Base-by-base conservation (phyloP, 805 yeast genomes). In the Pichia rugopelliculosa region DNA sequence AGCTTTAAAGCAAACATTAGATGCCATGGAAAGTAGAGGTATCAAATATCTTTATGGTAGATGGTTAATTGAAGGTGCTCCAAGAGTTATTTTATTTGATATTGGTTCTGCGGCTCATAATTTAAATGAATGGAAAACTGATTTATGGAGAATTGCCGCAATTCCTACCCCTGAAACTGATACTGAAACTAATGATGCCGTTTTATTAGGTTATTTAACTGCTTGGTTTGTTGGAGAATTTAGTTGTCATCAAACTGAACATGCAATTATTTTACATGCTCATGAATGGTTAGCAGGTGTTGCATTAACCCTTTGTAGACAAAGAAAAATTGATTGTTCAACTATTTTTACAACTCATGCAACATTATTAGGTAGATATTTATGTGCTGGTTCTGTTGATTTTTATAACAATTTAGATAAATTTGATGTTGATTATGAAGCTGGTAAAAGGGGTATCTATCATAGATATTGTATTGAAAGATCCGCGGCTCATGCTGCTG, bases 241-340 rank as follows among this genome's bases (percentile, higher is more conserved):
- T 62, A 87, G 87, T n/a, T 80, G 74, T 61, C 80, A 82, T 59
- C 96, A 93, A 65, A 76, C 80, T 22, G 84, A 84, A 45, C 80
- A 91, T 57, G 97, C 98, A 0, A 89, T 93, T 44, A 82, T 91
- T 52, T 82, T 93, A 48, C 99, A 91, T 63, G 90, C 86, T 65
- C 99, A 91, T 70, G 99, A 91, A 70, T 91, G 99, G 99, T 76
- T 91, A 49, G 97, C 99, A 1, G 97, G 98, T 57, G 89, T 93
- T 41, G 96, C 96, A 0, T 71, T 93, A 51, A 97, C 99, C 0
- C 72, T 91, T 48, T 89, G 96, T 65, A 75, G 96, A 59, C 87
- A 87, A 66, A 80, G 98, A 60, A 78, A 88, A 59, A 83, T 91
- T 50, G 99, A 91, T 60, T 89, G 88, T 51, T 88, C 96, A 50